Base-by-base conservation (phyloP, 352 stramenopile species). In the Pythium folliculosum region DNA sequence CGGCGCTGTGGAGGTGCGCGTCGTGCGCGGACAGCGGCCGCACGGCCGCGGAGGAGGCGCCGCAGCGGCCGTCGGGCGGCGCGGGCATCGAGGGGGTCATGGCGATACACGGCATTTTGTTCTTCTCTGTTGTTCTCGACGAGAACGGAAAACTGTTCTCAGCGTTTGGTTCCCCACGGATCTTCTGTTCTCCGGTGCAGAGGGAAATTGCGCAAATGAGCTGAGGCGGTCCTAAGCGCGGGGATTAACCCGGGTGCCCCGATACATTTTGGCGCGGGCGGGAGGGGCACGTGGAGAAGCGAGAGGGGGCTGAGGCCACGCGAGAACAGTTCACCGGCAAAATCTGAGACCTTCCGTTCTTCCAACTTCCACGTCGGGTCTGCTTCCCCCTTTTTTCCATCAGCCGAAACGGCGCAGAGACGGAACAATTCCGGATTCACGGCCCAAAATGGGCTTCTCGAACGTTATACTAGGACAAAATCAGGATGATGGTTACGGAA, bases 41-140 rank as follows among this genome's bases (percentile, higher is more conserved):
- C 25, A 55, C 23, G 9, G 45, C 21, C 23, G 43, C 43, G 27
- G 30, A 55, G n/a, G 43, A 25, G 16, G 55, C 40, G 40, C 55
- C 55, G 43, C 55, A 62, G 25, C 55, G 55, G 12, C 14, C 40
- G 43, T 62, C 51, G 37, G 14, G 30, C 5, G 61, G 61, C 30
- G 51, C 16, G 44, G 37, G 40, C 37, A 68, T 56, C n/a, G 54
- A 2, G 16, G 63, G 44, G 17, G 54, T 59, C 43, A 69, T 59
- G 22, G 54, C n/a, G 19, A 58, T 32, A n/a, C 63, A 69, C 44
- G 63, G 63, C 63, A 69, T 68, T 22, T 13, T 35, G 12, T 25
- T 68, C 14, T 13, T 35, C 5, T 25, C 6, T 60, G 48, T n/a
- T 37, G 38, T 61, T 68, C 61, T 62, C 21, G 21, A n/a, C 14